Evolutionary conservation across 192 early-diverging fungal genomes (phyloP), one percentile per base, ranked within the genome.

Genomic region (Funneliformis mosseae): DNA sequence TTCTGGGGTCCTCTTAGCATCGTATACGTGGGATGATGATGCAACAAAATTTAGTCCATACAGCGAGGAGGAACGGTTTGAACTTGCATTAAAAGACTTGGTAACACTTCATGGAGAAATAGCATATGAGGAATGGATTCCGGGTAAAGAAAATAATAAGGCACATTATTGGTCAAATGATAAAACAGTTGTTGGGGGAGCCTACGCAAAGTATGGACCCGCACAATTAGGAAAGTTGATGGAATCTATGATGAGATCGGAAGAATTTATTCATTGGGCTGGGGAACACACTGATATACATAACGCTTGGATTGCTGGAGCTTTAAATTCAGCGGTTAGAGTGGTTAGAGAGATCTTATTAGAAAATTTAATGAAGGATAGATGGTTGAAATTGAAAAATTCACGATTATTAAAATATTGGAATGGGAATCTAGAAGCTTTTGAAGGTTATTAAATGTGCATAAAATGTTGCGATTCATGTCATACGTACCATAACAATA

Each of bases 251-350:
- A 77, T 76, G 23, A 84, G 72, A 28, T 27, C 75, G 5, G 78
- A 80, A 25, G 46, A 79, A 25, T 59, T 62, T 27, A 50, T 83
- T 3, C 64, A 74, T 12, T 84, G 83, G 62, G 83, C 80, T 16
- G 83, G 83, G 55, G 83, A 84, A 66, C 82, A 84, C n/a, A 84
- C 81, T 8, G 77, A 83, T 62, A 71, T 84, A 38, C 78, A 83
- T 27, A 61, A 80, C 39, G 83, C 2, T 11, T 45, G 43, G 43
- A 45, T 45, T 45, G 1, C 10, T 45, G 43, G 43, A 14, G 78
- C 83, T 14, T 38, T 84, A 1, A 74, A 84, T 14, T 84, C 83
- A 7, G 69, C 82, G 38, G 68, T 84, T 60, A 28, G 68, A 70
- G 68, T 70, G 0, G 68, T 70, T 70, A 43, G 42, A 14, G 68